Evolutionary conservation across 2,329 filamentous ascomycete species (phyloP), one percentile per base, ranked within the genome.

Genomic region (Anisogramma anomala): DNA sequence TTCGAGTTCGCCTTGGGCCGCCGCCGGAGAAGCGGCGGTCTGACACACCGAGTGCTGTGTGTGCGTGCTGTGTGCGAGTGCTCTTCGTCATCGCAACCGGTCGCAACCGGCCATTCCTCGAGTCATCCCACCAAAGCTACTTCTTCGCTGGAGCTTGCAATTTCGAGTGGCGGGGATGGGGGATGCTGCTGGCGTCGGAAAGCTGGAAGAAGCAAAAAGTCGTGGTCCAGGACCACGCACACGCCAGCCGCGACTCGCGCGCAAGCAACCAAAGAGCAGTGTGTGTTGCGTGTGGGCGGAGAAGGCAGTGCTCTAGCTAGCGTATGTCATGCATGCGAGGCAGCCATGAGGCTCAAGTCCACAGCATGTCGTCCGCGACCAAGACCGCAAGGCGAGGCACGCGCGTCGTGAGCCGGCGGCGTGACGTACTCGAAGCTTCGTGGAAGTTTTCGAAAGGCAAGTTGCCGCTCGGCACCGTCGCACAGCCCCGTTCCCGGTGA

Each of bases 311-410:
- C 22, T 36, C 36, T 41, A 39, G 48, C 15, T 46, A 47, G 46
- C 39, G 39, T 47, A 53, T 55, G 52, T 48, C 48, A 51, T 57
- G 55, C 55, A 58, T 55, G 50, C 42, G 51, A 53, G 53, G 25
- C 25, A 45, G 49, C 49, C 50, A 48, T 57, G 55, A 57, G 53
- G 53, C 55, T 57, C 51, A 52, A 50, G 51, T 49, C 42, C 50
- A 55, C 49, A 45, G 33, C 46, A 53, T 52, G 44, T 41, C 42
- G 51, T 48, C 48, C 48, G 51, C 49, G 44, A 27, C 10, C 25
- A 27, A 10, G 10, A 4, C 35, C 32, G 34, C 33, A 41, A 19
- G 33, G 33, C n/a, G n/a, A n/a, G n/a, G n/a, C n/a, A n/a, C n/a
- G n/a, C n/a, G n/a, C n/a, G n/a, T n/a, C n/a, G n/a, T 9, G 22